These are phyloP conservation scores for Malassezia yamatoensis DNA, from an alignment of 1,284 basidiomycete species.

Conservation along the genomic window DNA sequence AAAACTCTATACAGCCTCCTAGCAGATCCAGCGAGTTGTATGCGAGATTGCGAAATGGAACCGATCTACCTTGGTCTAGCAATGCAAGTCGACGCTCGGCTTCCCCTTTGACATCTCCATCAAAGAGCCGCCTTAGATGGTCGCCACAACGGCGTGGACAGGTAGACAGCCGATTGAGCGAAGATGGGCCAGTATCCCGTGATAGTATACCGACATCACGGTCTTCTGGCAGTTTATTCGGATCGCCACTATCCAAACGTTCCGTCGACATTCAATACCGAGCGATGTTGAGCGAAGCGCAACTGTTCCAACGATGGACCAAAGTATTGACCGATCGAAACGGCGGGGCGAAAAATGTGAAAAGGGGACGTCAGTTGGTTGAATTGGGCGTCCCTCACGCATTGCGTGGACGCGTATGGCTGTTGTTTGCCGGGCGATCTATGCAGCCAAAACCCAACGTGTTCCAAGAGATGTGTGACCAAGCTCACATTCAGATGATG, in stretches of 20 bases:
- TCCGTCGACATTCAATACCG: slow-evolving; percentile 56
- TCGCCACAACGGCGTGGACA: not conserved
- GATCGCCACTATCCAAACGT: slow-evolving; percentile 52
- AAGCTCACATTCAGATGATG: slow-evolving; percentile 25
- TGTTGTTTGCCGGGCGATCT: slow-evolving; percentile 35
- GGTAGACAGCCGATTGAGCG: not conserved
- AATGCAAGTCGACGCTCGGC: not conserved
- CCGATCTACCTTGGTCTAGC: not conserved
- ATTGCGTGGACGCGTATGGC: slow-evolving; percentile 41
- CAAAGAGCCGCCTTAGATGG: not conserved
- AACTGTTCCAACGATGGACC: slow-evolving; percentile 50
- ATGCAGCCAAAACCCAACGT: slow-evolving; percentile 33
- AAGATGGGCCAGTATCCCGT: not conserved
- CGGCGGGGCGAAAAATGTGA: slow-evolving; percentile 68
- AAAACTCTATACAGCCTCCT: too few species aligned
- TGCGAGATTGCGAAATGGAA: not conserved
- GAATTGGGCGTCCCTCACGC: slow-evolving; percentile 62
- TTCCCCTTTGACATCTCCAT: not conserved
- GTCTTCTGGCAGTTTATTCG: not conserved
- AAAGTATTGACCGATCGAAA: slow-evolving; percentile 8
- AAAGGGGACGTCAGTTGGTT: slow-evolving; percentile 63
- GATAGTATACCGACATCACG: not conserved
- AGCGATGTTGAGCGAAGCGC: slow-evolving; percentile 57
- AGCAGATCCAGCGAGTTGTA: not conserved
- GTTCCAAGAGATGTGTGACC: slow-evolving; percentile 37